Base-by-base conservation (phyloP, 176 grass and related monocot genomes). In the Oryza punctata region DNA sequence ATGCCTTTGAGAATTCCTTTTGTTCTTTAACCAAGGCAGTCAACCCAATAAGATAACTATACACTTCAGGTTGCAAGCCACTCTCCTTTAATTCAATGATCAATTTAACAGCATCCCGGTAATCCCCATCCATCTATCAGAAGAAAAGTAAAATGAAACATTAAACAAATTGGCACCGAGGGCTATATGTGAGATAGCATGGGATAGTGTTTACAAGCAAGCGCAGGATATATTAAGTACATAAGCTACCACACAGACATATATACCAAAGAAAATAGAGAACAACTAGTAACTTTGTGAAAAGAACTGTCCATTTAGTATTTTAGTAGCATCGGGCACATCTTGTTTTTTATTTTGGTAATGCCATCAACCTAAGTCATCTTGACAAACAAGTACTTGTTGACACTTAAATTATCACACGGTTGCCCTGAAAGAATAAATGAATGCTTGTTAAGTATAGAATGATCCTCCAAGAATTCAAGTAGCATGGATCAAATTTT, bases 1-100 rank as follows among this genome's bases (percentile, higher is more conserved):
- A 79, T 66, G 87, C 78, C 69, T 98, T 98, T 23, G 96, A 95
- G 76, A 98, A 98, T 77, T 93, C 93, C 49, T 93, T 98, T 85
- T 95, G 93, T 85, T 98, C 93, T 87, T 98, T 95, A 66, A 98
- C 96, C 78, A 98, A 88, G 54, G 96, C 93, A 69, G 93, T 98
- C 76, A 95, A 87, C 29, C 88, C 93, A 63, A 98, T 93, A 46
- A 98, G 72, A 85, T 95, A 98, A 86, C 93, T 91, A 78, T 95
- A 98, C n/a, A 95, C 87, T 87, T 95, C 96, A 16, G 89, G 92
- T 35, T 91, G 93, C 15, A 95, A 77, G 21, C 82, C 85, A 64
- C 59, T 85, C 81, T 93, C 92, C 81, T 95, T 95, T 79, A 98
- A 95, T 70, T 98, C 89, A 70, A 93, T 87, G 30, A 98, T 87